Percentiles rank a stretch among this genome's conserved stretches.
These are phyloP conservation scores for Zygotorulaspora chibaensis DNA, from an alignment of 805 yeast species.

Conservation along the genomic window DNA sequence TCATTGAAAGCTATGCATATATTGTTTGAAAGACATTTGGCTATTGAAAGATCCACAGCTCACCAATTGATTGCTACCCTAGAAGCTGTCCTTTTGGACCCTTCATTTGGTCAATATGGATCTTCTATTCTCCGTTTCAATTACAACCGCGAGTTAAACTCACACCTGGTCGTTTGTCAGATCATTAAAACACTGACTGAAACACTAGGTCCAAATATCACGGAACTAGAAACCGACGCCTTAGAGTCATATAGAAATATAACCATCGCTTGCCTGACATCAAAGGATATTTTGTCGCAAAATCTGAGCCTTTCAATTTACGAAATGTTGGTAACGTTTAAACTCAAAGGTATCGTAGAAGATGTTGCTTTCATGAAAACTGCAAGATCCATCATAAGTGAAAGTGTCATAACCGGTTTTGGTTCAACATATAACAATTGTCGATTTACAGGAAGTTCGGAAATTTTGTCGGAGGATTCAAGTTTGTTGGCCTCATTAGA, in stretches of 20 bases:
- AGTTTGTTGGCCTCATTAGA: slow-evolving; percentile 39
- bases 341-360: slow-evolving; percentile 24
- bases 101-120: slow-evolving; percentile 47
- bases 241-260: slow-evolving; percentile 37
- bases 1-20: slow-evolving; percentile 56
- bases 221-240: slow-evolving; percentile 29
- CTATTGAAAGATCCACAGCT: slow-evolving; percentile 43
- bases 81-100: slow-evolving; percentile 40
- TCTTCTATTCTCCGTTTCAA: slow-evolving; percentile 45
- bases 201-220: slow-evolving; percentile 55
- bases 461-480: slow-evolving; percentile 44
- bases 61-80: slow-evolving; percentile 42
- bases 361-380: slow-evolving; percentile 28
- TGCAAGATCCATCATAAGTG: slow-evolving; percentile 19
- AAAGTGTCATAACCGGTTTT: slow-evolving; percentile 17
- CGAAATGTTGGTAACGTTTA: slow-evolving; percentile 30
- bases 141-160: slow-evolving; percentile 44
- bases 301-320: slow-evolving; percentile 18
- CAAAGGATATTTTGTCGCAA: slow-evolving; percentile 36
- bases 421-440: slow-evolving; percentile 19
- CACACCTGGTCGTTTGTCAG: slow-evolving; percentile 42
- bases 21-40: slow-evolving; percentile 51
- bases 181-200: slow-evolving; percentile 45
- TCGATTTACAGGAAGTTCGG: slow-evolving; percentile 34
- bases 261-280: slow-evolving; percentile 32